Percentiles rank a stretch among this genome's conserved stretches.
Evolutionary conservation across 768 basidiomycete species (phyloP).

Genomic region (Guyanaporus albipodus): DNA sequence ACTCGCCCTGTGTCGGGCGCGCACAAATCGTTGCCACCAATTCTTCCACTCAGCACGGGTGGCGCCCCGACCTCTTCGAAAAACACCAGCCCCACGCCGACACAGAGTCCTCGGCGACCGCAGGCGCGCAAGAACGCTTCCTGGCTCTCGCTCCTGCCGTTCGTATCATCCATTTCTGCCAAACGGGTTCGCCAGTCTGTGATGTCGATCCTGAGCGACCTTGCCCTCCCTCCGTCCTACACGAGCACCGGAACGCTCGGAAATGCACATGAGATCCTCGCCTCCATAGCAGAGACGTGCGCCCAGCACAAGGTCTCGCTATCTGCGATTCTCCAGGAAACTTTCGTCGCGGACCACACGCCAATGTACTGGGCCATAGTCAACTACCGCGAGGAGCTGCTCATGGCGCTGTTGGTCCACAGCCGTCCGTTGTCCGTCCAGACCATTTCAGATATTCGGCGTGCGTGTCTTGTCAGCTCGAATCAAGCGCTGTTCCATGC

Average conservation of each 20-base stretch:
- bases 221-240: constrained; percentile 31
- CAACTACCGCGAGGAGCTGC: constrained; percentile 35
- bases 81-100: neutral
- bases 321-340: constrained; percentile 26
- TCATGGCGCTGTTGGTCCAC: constrained; percentile 51
- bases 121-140: constrained; percentile 11
- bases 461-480: constrained; percentile 50
- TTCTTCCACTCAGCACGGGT: neutral
- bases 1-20: neutral
- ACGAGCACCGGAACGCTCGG: neutral
- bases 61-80: neutral
- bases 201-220: constrained; percentile 48
- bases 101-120: neutral
- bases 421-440: constrained; percentile 38
- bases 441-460: constrained; percentile 59
- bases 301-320: constrained; percentile 43
- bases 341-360: constrained; percentile 21
- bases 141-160: constrained; percentile 31
- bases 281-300: constrained; percentile 61
- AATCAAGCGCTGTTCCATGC: constrained; percentile 29
- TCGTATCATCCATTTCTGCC: constrained; percentile 26
- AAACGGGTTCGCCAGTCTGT: constrained; percentile 52
- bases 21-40: neutral
- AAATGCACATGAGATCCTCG: constrained; percentile 41
- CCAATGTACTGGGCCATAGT: constrained; percentile 32